Percentiles rank a stretch among this genome's conserved stretches.
phyloP scores from a whole-genome alignment of 202 grass and related monocot genomes.

The Carex sylvatica region DNA sequence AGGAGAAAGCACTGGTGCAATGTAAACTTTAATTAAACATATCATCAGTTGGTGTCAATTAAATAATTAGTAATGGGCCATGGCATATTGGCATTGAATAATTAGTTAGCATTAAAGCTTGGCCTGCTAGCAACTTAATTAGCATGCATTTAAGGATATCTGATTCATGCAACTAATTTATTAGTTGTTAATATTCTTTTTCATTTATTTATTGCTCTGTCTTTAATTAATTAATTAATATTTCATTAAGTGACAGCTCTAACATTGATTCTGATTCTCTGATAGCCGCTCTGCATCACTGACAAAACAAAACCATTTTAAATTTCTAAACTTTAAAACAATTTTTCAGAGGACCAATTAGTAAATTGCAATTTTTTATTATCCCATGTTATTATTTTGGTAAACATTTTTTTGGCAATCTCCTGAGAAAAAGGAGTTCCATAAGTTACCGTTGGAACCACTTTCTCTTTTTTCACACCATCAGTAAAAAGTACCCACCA shows the following conservation, averaged over 20 bases:
- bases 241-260: neutral
- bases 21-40: too few species aligned
- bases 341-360: neutral
- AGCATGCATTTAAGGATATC: neutral
- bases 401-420: neutral
- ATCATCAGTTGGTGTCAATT: too few species aligned
- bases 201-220: neutral
- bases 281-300: neutral
- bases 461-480: neutral
- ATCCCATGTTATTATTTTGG: neutral
- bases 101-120: neutral
- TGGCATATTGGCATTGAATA: neutral
- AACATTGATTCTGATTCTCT: slow-evolving; percentile 18
- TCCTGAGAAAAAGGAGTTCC: neutral
- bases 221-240: neutral
- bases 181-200: neutral
- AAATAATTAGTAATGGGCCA: too few species aligned
- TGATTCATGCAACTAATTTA: neutral
- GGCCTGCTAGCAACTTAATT: slow-evolving; percentile 7
- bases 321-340: neutral
- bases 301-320: neutral
- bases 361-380: neutral
- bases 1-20: too few species aligned
- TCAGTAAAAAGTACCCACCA: neutral
- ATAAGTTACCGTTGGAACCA: slow-evolving; percentile 19